Evolutionary conservation across 2,329 filamentous ascomycete species (phyloP).

Genomic region (Fusarium hostae): DNA sequence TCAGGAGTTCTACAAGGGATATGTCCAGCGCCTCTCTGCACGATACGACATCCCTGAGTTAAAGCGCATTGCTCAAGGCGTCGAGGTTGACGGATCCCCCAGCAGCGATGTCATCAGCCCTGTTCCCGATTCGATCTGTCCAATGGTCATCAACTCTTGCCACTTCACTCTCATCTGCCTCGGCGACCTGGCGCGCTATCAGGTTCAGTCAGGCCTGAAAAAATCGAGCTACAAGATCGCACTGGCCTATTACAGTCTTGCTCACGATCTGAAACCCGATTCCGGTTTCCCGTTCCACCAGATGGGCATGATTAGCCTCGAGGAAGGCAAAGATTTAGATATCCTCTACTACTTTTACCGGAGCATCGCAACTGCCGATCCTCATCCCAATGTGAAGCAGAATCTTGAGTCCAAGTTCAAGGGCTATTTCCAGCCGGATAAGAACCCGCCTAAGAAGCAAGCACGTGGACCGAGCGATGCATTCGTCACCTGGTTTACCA

Average conservation of each 20-base stretch:
- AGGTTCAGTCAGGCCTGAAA: conserved; percentile 77
- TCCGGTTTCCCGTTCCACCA: conserved; percentile 91
- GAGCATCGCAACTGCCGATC: conserved; percentile 77
- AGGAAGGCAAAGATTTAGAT: conserved; percentile 81
- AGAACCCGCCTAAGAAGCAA: conserved; percentile 46
- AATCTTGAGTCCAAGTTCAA: conserved; percentile 86
- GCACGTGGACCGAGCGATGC: conserved; percentile 62
- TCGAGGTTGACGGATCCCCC: conserved; percentile 51
- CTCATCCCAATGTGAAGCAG: conserved; percentile 76
- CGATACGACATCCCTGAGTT: conserved; percentile 66
- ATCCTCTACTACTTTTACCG: conserved; percentile 92
- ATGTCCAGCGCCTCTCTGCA: conserved; percentile 79
- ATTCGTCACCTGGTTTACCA: conserved; percentile 83
- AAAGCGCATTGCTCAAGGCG: conserved; percentile 54
- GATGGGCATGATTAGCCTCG: conserved; percentile 84
- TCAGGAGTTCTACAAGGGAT: conserved; percentile 88
- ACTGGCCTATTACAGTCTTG: conserved; percentile 85
- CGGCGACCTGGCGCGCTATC: conserved; percentile 90
- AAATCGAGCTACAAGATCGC: conserved; percentile 82
- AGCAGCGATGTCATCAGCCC: conserved; percentile 54
- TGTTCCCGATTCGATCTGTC: conserved; percentile 61
- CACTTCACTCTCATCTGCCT: conserved; percentile 86
- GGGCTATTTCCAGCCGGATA: conserved; percentile 56
- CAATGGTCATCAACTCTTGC: conserved; percentile 76
- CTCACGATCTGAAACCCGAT: conserved; percentile 79